Conservation (phyloP, 768 basidiomycete genomes). For the Suillus hirtellus region DNA sequence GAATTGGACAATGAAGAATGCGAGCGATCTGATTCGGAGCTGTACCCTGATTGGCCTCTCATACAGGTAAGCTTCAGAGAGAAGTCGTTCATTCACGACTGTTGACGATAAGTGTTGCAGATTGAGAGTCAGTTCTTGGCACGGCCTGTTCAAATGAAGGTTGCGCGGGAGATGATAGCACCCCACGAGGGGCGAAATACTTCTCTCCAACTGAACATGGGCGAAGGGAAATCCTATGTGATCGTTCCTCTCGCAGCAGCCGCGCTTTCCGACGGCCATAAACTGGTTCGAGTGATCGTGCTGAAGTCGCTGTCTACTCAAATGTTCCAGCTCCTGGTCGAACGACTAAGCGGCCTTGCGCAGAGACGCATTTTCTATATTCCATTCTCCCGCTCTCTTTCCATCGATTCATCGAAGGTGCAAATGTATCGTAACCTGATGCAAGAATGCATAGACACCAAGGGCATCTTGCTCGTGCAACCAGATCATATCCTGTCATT, state of each 20-base stretch:
- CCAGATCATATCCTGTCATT: conserved; percentile 35
- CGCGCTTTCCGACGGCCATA: conserved; percentile 24
- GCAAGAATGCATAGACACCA: conserved; percentile 18
- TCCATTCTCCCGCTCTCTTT: conserved; percentile 26
- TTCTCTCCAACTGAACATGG: conserved; percentile 33
- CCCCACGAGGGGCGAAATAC: conserved; percentile 20
- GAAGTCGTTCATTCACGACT: neutral
- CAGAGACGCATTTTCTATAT: conserved; percentile 31
- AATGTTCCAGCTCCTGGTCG: conserved; percentile 30
- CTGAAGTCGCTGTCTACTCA: conserved; percentile 28
- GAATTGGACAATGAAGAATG: conserved; percentile 15
- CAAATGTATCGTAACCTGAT: conserved; percentile 23
- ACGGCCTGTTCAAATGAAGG: conserved; percentile 23
- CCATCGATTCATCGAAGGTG: conserved; percentile 20
- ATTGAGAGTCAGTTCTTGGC: conserved; percentile 27
- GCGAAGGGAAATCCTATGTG: conserved; percentile 35
- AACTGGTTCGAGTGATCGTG: conserved; percentile 29
- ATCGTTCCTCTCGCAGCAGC: conserved; percentile 30
- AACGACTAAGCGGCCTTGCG: conserved; percentile 24
- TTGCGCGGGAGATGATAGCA: conserved; percentile 30
- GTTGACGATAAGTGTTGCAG: conserved; percentile 11
- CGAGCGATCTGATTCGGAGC: conserved; percentile 2
- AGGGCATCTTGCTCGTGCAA: conserved; percentile 29
- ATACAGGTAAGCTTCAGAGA: conserved; percentile 11
- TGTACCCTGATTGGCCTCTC: conserved; percentile 14